Percentiles rank a stretch among this genome's conserved stretches.
These are phyloP conservation scores for Rhizopus stolonifer DNA, from an alignment of 371 early-diverging fungal species.

Conservation along the genomic window DNA sequence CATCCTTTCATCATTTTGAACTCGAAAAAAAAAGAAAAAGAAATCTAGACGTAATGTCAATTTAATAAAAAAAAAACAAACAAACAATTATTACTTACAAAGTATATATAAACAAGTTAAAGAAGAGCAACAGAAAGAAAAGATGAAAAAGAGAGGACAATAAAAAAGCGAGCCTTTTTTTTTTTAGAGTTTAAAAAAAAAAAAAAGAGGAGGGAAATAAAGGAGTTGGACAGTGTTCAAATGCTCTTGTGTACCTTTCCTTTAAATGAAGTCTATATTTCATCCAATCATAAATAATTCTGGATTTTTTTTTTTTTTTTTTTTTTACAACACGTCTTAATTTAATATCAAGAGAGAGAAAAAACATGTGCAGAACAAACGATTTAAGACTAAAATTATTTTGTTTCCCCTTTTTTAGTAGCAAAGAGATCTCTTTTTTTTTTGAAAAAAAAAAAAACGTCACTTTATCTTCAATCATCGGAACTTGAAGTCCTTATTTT, in stretches of 20 bases:
- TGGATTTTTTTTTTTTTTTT: background rate
- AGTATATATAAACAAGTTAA: background rate
- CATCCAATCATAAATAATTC: slow-evolving; percentile 8
- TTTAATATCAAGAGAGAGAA: no score
- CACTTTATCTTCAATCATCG: no score
- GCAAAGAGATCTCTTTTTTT: no score
- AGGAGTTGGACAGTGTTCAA: background rate
- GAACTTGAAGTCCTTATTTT: no score
- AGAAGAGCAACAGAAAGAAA: background rate
- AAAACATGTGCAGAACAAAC: no score
- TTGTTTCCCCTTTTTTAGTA: no score
- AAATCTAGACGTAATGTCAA: slow-evolving; percentile 2
- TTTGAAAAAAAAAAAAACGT: no score
- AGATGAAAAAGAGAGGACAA: slow-evolving; percentile 3
- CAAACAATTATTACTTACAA: background rate
- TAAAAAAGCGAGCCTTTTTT: background rate
- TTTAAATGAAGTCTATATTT: slow-evolving; percentile 8
- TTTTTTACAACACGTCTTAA: background rate
- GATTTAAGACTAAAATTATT: no score
- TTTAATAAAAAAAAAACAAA: background rate
- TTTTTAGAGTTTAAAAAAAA: slow-evolving; percentile 5
- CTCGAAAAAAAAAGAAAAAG: background rate
- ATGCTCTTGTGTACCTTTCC: slow-evolving; percentile 14
- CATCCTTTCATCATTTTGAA: slow-evolving; percentile 40
- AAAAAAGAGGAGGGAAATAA: slow-evolving; percentile 6